Percentiles rank a stretch among this genome's conserved stretches.
Evolutionary conservation across 2,329 filamentous ascomycete species (phyloP).

Genomic region (Penicillium janthinellum): DNA sequence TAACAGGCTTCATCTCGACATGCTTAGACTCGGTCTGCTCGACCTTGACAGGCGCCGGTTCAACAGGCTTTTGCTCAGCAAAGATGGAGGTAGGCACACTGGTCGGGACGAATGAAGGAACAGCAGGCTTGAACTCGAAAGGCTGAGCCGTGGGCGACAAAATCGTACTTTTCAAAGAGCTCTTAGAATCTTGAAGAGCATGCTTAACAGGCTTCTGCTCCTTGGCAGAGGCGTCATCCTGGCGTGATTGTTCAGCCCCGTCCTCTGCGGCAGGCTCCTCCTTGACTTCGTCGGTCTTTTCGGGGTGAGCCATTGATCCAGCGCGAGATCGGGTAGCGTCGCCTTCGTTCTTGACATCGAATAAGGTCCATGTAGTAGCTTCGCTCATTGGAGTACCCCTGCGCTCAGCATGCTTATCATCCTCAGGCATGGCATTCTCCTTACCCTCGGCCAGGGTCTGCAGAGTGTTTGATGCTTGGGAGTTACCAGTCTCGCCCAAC

Average conservation of each 20-base stretch:
- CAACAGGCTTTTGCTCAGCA: slow-evolving; percentile 9
- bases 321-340: slow-evolving; percentile 54
- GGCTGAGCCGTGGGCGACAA: slow-evolving; percentile 72
- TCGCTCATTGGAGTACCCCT: slow-evolving; percentile 38
- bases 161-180: slow-evolving; percentile 51
- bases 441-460: slow-evolving; percentile 39
- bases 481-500: slow-evolving; percentile 36
- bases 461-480: slow-evolving; percentile 28
- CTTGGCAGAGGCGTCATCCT: slow-evolving; percentile 2
- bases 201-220: slow-evolving; percentile 15
- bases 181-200: slow-evolving; percentile 26
- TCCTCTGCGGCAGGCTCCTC: slow-evolving; percentile 18
- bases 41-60: not conserved
- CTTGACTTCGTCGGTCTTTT: slow-evolving; percentile 12
- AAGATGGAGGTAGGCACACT: slow-evolving; percentile 17
- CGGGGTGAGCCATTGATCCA: slow-evolving; percentile 47
- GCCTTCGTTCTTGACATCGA: slow-evolving; percentile 58
- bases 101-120: slow-evolving; percentile 33
- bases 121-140: slow-evolving; percentile 57
- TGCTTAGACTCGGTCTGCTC: not conserved
- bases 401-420: slow-evolving; percentile 36
- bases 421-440: slow-evolving; percentile 42
- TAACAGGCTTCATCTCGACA: slow-evolving; percentile 18
- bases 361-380: slow-evolving; percentile 59
- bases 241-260: slow-evolving; percentile 14